Evolutionary conservation across 2,329 filamentous ascomycete genomes (phyloP).

Genomic region (Ophiostoma populinum): DNA sequence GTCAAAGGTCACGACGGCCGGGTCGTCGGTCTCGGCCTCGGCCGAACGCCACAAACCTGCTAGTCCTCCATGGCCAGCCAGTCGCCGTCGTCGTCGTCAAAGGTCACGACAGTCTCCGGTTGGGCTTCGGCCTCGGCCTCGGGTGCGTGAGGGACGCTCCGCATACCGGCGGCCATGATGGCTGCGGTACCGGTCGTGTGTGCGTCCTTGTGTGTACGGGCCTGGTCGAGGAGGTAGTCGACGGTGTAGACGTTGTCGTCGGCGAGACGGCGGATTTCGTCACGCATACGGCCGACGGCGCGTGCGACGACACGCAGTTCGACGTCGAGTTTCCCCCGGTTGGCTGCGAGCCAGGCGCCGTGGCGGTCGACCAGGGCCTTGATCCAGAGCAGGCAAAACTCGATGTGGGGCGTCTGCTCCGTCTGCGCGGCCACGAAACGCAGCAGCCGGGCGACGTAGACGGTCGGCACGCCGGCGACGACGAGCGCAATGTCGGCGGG

Average conservation of each 20-base stretch:
- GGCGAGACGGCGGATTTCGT: conserved; percentile 65
- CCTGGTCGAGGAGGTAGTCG: conserved; percentile 55
- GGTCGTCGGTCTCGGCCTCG: background rate
- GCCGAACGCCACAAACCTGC: background rate
- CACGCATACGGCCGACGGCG: conserved; percentile 62
- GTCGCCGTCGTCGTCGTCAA: conserved; percentile 8
- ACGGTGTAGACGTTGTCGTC: conserved; percentile 84
- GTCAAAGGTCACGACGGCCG: conserved; percentile 3
- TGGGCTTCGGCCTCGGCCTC: background rate
- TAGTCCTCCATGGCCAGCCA: conserved; percentile 8
- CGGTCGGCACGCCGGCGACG: conserved; percentile 59
- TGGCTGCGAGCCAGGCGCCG: conserved; percentile 69
- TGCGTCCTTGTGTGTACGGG: conserved; percentile 14
- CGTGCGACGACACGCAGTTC: conserved; percentile 72
- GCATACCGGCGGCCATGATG: background rate
- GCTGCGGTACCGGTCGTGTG: background rate
- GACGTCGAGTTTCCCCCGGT: conserved; percentile 61
- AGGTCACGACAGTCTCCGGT: background rate
- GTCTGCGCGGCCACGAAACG: conserved; percentile 77
- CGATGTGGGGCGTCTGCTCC: conserved; percentile 80
- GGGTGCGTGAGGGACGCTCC: background rate
- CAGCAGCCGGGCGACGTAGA: conserved; percentile 73
- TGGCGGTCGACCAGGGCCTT: conserved; percentile 67
- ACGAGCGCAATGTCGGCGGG: conserved; percentile 58
- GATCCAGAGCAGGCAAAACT: conserved; percentile 90